Evolutionary conservation across 1,284 basidiomycete species (phyloP).

Genomic region (Fomitiporia mediterranea): DNA sequence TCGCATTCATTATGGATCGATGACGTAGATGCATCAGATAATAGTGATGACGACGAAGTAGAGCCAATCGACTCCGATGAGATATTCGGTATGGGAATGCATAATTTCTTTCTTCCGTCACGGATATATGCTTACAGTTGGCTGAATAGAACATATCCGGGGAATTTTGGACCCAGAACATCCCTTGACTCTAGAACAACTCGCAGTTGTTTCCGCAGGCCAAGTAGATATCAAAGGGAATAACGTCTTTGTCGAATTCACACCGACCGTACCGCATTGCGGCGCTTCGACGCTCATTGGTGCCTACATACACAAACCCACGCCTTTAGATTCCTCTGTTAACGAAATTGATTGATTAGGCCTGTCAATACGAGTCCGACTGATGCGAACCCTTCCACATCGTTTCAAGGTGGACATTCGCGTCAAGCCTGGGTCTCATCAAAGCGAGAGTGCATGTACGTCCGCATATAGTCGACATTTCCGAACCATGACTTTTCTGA

Average conservation of each 20-base stretch:
- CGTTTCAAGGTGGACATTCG: constrained; percentile 95
- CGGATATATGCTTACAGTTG: background rate
- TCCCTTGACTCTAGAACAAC: constrained; percentile 91
- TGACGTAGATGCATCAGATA: constrained; percentile 31
- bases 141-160: constrained; percentile 76
- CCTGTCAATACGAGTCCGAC: constrained; percentile 86
- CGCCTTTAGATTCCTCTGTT: no score
- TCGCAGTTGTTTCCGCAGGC: constrained; percentile 88
- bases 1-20: constrained; percentile 49
- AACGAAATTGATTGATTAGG: constrained; percentile 51
- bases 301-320: no score
- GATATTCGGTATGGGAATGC: constrained; percentile 60
- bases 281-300: constrained; percentile 98
- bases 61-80: constrained; percentile 70
- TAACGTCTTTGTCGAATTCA: constrained; percentile 83
- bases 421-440: constrained; percentile 92
- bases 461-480: background rate
- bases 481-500: background rate
- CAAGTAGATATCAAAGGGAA: constrained; percentile 79
- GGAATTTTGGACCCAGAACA: constrained; percentile 97
- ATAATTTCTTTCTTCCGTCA: constrained; percentile 12
- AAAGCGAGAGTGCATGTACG: constrained; percentile 84
- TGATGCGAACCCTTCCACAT: constrained; percentile 85
- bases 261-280: constrained; percentile 97
- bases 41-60: constrained; percentile 28